phyloP scores from a whole-genome alignment of 331 rosid genomes.

The Pyrus hybrid region DNA sequence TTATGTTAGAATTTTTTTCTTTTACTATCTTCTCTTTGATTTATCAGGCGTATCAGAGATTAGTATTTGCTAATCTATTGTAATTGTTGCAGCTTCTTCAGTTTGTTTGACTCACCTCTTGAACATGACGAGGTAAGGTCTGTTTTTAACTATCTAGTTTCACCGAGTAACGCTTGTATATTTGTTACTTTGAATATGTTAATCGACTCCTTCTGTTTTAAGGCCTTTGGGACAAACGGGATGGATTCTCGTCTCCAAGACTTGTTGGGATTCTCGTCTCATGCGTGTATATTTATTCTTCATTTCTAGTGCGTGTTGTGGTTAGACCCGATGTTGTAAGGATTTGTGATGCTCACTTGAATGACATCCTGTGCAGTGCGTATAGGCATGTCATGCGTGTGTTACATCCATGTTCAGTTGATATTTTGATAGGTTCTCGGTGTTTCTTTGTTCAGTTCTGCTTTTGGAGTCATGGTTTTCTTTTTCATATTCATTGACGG shows the following conservation, averaged over 20 bases:
- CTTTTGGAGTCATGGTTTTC: neutral
- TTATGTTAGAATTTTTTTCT: neutral
- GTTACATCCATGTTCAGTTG: neutral
- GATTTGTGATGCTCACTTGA: neutral
- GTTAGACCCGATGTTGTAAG: neutral
- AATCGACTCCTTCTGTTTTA: neutral
- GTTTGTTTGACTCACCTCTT: slow-evolving; percentile 24
- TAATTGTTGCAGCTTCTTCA: slow-evolving; percentile 50
- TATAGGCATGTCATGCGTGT: neutral
- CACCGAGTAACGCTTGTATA: neutral
- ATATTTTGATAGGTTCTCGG: neutral
- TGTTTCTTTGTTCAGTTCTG: neutral
- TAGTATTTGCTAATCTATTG: neutral
- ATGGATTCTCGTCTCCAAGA: neutral
- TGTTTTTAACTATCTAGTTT: neutral
- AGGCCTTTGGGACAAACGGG: neutral
- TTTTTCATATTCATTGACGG: neutral
- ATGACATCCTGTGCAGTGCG: neutral
- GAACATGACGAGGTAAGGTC: slow-evolving; percentile 41
- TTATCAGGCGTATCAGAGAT: neutral
- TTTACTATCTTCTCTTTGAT: neutral
- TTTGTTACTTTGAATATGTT: neutral
- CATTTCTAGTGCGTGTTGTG: neutral
- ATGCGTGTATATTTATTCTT: neutral
- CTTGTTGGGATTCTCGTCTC: too few species aligned